Evolutionary conservation across 257 asterid genomes (phyloP).

Genomic region (Nicotiana attenuata): DNA sequence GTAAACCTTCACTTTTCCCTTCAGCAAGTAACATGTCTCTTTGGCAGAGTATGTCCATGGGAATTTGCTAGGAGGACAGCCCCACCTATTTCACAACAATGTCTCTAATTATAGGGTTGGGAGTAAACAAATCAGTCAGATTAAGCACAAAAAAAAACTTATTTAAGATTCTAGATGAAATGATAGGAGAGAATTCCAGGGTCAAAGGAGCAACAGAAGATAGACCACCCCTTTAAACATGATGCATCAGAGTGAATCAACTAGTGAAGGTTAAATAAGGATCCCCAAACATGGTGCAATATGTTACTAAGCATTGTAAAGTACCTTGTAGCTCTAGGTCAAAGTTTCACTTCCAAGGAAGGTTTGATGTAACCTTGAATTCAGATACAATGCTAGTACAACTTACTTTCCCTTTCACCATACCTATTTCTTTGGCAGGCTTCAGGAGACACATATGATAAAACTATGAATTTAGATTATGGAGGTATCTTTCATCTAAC

Average conservation of each 20-base stretch:
- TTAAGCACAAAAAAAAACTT: not conserved
- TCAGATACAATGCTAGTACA: too few species aligned
- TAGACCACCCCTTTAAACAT: not conserved
- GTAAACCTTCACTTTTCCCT: constrained; percentile 43
- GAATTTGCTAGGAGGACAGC: constrained; percentile 42
- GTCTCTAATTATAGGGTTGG: not conserved
- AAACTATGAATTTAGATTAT: too few species aligned
- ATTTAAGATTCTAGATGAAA: not conserved
- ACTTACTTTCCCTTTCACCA: too few species aligned
- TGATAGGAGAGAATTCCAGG: not conserved
- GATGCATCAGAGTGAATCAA: not conserved
- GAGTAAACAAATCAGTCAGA: not conserved
- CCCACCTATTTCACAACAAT: constrained; percentile 30
- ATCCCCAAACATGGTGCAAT: not conserved
- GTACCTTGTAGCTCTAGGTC: not conserved
- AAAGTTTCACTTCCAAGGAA: not conserved
- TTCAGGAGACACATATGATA: too few species aligned
- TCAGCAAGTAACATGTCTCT: constrained; percentile 37
- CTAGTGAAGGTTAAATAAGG: not conserved
- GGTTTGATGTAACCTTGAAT: not conserved
- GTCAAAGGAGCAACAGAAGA: not conserved
- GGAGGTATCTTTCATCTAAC: too few species aligned
- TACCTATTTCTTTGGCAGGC: too few species aligned
- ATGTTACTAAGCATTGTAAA: not conserved
- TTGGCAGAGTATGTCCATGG: constrained; percentile 48